A percentile compares a stretch with the other conserved stretches of the same genome.
Conservation (phyloP, 208 protist species). For the Leishmania guyanensis region DNA sequence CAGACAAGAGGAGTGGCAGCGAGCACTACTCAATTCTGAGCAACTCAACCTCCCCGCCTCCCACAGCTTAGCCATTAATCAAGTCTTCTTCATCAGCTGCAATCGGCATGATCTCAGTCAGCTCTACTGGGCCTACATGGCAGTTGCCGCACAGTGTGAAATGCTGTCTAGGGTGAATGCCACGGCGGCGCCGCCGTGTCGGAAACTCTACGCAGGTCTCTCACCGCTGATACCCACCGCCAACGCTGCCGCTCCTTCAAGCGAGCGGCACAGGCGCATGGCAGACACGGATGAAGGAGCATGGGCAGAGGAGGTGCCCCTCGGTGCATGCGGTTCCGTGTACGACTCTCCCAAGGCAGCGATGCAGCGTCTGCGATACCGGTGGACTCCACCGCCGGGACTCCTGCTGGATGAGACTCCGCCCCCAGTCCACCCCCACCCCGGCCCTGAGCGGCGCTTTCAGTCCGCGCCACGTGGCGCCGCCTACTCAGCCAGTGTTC, state of each 20-base stretch:
- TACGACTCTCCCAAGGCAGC: conserved; percentile 19
- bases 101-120: conserved; percentile 73
- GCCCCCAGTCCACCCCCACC: neutral
- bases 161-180: conserved; percentile 22
- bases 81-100: conserved; percentile 80
- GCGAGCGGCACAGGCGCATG: neutral
- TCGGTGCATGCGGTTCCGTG: conserved; percentile 30
- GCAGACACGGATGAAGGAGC: neutral
- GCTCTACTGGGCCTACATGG: conserved; percentile 68
- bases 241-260: neutral
- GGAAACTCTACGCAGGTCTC: conserved; percentile 32
- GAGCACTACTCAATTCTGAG: conserved; percentile 3
- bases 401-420: conserved; percentile 6
- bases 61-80: conserved; percentile 27
- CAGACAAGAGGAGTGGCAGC: conserved; percentile 9
- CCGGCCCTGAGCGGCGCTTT: neutral
- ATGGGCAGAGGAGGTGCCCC: conserved; percentile 15
- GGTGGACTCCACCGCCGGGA: neutral
- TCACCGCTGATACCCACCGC: conserved; percentile 1
- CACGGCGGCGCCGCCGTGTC: conserved; percentile 25
- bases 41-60: conserved; percentile 17
- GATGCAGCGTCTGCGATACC: conserved; percentile 10
- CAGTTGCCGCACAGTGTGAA: conserved; percentile 46
- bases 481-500: conserved; percentile 5
- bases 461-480: neutral